Base-by-base conservation (phyloP, 2,329 filamentous ascomycete genomes). In the Penicillium aurantiogriseum region DNA sequence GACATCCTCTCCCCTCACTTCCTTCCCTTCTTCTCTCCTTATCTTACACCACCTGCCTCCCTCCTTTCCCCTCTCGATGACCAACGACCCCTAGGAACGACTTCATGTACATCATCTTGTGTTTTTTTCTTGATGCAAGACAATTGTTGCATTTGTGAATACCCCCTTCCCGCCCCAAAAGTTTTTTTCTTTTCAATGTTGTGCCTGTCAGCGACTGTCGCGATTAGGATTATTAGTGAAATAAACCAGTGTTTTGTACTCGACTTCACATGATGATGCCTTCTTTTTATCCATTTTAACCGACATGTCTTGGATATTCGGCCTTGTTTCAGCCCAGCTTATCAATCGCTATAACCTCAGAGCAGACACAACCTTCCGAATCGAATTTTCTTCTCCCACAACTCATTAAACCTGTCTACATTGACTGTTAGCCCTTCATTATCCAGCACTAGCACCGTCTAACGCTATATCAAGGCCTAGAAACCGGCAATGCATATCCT, bases 81-180 rank as follows among this genome's bases (percentile, higher is more conserved):
- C 60, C 46, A 51, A 65, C 53, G 56, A 55, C 53, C 49, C 42
- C 54, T 36, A 35, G 54, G 48, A 56, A 66, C 62, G 62, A 67
- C 54, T 63, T 67, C 57, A 67, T 68, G 66, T 68, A 68, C 51
- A 68, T 61, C 63, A 66, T 40, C 52, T 61, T 67, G 58, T 56
- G 40, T 39, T 52, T 56, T 56, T 65, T 54, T 63, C 60, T 49
- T 63, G 53, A 56, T 63, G 59, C 56, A 62, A 48, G 54, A 56
- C 52, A 53, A 53, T 47, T 57, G 59, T 60, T 59, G 62, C 65
- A 66, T 66, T 60, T 69, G 67, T 65, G 59, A 69, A 70, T 69
- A 69, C 67, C 67, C 67, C 64, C 42, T 57, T 63, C 51, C 53
- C 35, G 59, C 60, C 55, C 57, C 60, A 64, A 66, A 67, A 63